Evolutionary conservation across 306 rosid genomes (phyloP).

Genomic region (Prunus kanzakura): DNA sequence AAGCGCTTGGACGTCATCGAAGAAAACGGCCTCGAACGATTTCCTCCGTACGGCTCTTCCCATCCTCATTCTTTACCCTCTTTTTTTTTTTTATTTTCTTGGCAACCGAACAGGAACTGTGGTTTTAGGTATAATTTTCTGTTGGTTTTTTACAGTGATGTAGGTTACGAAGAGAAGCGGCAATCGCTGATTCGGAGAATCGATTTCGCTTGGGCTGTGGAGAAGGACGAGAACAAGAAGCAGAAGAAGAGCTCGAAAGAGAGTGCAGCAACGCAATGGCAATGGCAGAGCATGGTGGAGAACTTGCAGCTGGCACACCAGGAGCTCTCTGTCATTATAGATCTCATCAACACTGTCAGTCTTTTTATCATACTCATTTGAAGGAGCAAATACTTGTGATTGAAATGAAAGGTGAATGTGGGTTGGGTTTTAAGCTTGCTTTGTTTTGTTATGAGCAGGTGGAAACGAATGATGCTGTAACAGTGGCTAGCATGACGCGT

Average conservation of each 20-base stretch:
- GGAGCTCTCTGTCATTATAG: constrained; percentile 80
- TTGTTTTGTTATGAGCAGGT: constrained; percentile 46
- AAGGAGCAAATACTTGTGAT: constrained; percentile 2
- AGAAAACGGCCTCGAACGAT: constrained; percentile 77
- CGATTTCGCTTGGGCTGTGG: constrained; percentile 91
- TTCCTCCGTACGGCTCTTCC: constrained; percentile 58
- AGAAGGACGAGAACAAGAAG: constrained; percentile 73
- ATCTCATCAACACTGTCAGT: constrained; percentile 90
- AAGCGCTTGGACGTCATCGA: constrained; percentile 84
- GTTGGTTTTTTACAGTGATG: constrained; percentile 44
- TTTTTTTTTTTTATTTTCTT: neutral
- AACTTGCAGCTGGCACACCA: constrained; percentile 83
- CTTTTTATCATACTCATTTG: neutral
- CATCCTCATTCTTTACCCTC: neutral
- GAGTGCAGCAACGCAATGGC: constrained; percentile 70
- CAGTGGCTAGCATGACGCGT: constrained; percentile 83
- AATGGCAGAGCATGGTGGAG: constrained; percentile 88
- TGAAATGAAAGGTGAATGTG: constrained; percentile 15
- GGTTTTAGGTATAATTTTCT: neutral
- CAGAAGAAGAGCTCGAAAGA: constrained; percentile 80
- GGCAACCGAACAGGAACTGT: neutral
- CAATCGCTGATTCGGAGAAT: constrained; percentile 65
- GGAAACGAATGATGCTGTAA: constrained; percentile 87
- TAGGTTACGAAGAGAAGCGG: constrained; percentile 80
- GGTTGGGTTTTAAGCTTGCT: constrained; percentile 10